Evolutionary conservation across 2,329 filamentous ascomycete species (phyloP).

Genomic region (Phialophora macrospora): DNA sequence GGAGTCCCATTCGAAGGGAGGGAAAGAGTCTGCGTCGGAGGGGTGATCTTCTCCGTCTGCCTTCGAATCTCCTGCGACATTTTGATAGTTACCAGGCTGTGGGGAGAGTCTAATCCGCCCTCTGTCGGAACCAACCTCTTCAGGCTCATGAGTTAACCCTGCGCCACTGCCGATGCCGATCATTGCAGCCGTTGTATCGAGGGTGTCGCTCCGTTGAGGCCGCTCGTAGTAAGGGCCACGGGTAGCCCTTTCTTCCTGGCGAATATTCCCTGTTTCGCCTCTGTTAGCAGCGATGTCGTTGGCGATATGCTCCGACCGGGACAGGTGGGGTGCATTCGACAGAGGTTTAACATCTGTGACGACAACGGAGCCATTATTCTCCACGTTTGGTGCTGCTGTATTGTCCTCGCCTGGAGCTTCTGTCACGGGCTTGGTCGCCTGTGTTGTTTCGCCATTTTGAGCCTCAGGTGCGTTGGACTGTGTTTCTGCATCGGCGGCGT

Average conservation of each 20-base stretch:
- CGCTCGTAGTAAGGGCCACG: background rate
- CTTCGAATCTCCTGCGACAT: background rate
- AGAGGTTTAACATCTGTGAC: conserved; percentile 21
- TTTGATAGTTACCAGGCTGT: background rate
- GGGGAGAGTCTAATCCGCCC: background rate
- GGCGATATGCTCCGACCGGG: conserved; percentile 11
- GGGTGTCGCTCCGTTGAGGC: conserved; percentile 28
- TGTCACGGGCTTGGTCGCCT: background rate
- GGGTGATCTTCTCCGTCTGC: conserved; percentile 29
- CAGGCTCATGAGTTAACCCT: background rate
- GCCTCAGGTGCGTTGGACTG: conserved; percentile 25
- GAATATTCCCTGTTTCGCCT: too few relatives aligned
- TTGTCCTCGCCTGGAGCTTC: background rate
- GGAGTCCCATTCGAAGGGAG: conserved; percentile 51
- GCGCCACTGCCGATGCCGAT: conserved; percentile 14
- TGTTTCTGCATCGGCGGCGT: conserved; percentile 33
- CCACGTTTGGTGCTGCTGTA: conserved; percentile 39
- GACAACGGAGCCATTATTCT: conserved; percentile 40
- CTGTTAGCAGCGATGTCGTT: background rate
- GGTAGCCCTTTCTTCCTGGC: background rate
- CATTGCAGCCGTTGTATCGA: conserved; percentile 29
- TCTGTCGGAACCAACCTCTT: background rate
- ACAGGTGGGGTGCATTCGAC: conserved; percentile 12
- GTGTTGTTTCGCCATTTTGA: background rate
- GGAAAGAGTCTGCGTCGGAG: conserved; percentile 45